Evolutionary conservation across 495 filamentous ascomycete genomes (phyloP), one percentile per base, ranked within the genome.

Genomic region (Penicillium taxi): DNA sequence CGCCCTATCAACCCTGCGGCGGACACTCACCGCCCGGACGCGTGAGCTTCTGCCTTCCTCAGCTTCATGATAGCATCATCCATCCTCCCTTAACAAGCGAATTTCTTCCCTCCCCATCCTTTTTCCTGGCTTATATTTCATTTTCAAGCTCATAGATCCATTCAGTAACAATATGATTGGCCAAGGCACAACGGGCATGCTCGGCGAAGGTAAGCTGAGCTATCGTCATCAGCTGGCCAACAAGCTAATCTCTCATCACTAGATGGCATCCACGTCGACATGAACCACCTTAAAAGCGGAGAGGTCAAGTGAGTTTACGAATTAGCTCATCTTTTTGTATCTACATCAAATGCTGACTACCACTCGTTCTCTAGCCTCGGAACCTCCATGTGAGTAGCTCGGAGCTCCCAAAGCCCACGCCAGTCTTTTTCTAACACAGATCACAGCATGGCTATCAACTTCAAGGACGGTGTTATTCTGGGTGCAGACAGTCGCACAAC

Each of bases 181-280:
- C 36, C 59, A 58, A 55, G 77, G 80, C 41, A 72, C 63, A 29
- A 75, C 79, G 48, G 82, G 83, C 44, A 71, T 73, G 64, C 64
- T 88, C 39, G 82, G 73, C 44, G 81, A 86, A 75, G 83, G 83
- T 84, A 23, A 55, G 64, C 37, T 36, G 42, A 44, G 46, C 41
- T 54, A 41, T 50, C 42, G 37, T n/a, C n/a, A n/a, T n/a, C n/a
- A n/a, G n/a, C n/a, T n/a, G n/a, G n/a, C n/a, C n/a, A n/a, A n/a
- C n/a, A n/a, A n/a, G n/a, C n/a, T n/a, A n/a, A n/a, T n/a, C n/a
- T n/a, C 34, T 42, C 32, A 26, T 13, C 26, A 30, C 35, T 52
- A 98, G 91, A 98, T 89, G 91, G 91, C 56, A 95, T 98, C 56
- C 91, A 98, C 63, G 68, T 98, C 35, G 91, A 98, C 56, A 96